phyloP scores from a whole-genome alignment of 495 filamentous ascomycete genomes.

The Talaromyces trachyspermus region DNA sequence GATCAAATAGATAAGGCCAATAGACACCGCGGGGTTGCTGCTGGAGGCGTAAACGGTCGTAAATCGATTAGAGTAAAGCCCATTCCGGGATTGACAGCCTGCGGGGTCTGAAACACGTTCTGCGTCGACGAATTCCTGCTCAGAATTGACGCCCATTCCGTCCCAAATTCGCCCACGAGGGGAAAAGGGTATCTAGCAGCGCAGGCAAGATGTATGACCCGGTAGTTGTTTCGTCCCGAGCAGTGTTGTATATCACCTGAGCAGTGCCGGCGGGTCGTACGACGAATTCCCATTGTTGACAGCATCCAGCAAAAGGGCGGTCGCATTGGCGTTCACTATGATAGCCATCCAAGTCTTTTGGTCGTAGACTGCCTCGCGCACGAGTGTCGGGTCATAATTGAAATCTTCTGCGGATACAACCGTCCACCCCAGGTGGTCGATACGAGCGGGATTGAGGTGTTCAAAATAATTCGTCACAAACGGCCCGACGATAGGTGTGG shows the following conservation, averaged over 20 bases:
- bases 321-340: constrained; percentile 60
- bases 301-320: constrained; percentile 49
- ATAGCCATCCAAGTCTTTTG: constrained; percentile 57
- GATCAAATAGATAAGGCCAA: constrained; percentile 67
- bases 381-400: constrained; percentile 48
- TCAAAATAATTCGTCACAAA: constrained; percentile 37
- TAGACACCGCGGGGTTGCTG: constrained; percentile 52
- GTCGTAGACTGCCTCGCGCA: constrained; percentile 55
- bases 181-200: constrained; percentile 34
- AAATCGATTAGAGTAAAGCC: constrained; percentile 55
- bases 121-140: constrained; percentile 20
- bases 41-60: constrained; percentile 52
- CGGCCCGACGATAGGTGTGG: constrained; percentile 49
- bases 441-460: constrained; percentile 23
- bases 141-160: constrained; percentile 37
- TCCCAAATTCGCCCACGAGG: constrained; percentile 43
- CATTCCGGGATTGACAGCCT: constrained; percentile 57
- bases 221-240: constrained; percentile 50
- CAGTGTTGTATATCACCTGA: constrained; percentile 51
- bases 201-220: constrained; percentile 47
- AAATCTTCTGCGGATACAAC: constrained; percentile 46
- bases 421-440: constrained; percentile 40
- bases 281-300: constrained; percentile 48
- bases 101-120: constrained; percentile 41
- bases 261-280: constrained; percentile 58